A percentile compares a stretch with the other conserved stretches of the same genome.
Conservation (phyloP, 768 basidiomycete genomes). For the Pulveroboletus ravenelii region DNA sequence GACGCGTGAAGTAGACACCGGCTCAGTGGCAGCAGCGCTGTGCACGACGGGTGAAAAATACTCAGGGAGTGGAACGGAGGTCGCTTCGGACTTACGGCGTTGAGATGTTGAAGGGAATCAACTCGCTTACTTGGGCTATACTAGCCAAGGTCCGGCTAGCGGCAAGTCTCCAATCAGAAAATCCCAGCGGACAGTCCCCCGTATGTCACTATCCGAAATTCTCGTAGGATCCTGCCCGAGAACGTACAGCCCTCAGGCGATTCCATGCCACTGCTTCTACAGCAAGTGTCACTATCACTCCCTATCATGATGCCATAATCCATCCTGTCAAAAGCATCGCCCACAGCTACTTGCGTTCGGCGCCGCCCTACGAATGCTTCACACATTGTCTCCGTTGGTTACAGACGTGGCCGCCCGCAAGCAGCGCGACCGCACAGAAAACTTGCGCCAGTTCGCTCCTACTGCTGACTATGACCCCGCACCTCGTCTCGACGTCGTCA, state of each 20-base stretch:
- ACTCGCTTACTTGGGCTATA: too few species aligned
- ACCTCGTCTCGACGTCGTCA: conserved; percentile 2
- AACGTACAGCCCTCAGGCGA: conserved; percentile 3
- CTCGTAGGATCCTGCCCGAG: neutral
- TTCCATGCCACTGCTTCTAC: conserved; percentile 5
- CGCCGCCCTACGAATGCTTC: conserved; percentile 5
- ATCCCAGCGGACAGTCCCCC: neutral
- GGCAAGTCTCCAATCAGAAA: neutral
- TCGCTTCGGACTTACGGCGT: too few species aligned
- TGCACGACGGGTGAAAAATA: neutral
- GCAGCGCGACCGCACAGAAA: conserved; percentile 19
- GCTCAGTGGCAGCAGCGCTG: neutral
- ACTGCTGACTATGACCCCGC: neutral
- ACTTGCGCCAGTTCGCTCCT: conserved; percentile 9
- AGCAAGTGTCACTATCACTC: conserved; percentile 5
- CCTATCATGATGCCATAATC: too few species aligned
- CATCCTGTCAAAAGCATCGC: neutral
- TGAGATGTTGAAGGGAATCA: too few species aligned
- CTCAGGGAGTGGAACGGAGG: too few species aligned
- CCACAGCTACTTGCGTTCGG: conserved; percentile 2
- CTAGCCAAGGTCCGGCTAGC: neutral
- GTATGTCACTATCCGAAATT: neutral
- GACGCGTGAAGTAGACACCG: too few species aligned
- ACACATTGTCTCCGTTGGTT: neutral
- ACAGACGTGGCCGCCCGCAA: conserved; percentile 21